Percentiles rank a stretch among this genome's conserved stretches.
phyloP scores from a whole-genome alignment of 2,329 filamentous ascomycete species.

The Ophiocordyceps australis region DNA sequence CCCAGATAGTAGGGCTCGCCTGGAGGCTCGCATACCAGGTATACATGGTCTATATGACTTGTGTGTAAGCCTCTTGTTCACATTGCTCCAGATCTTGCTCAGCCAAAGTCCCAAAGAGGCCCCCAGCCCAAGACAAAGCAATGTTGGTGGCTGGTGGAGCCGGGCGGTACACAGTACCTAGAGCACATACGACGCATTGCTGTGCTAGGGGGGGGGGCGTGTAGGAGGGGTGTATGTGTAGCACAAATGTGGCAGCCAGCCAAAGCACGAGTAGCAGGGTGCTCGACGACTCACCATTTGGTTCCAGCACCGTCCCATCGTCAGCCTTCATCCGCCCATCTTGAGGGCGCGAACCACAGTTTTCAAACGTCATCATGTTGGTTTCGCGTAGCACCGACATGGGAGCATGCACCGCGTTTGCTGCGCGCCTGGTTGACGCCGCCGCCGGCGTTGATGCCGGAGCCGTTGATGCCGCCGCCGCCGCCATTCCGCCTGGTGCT shows the following conservation, averaged over 20 bases:
- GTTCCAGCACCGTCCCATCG: slow-evolving; percentile 65
- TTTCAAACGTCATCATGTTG: slow-evolving; percentile 81
- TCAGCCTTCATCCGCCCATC: slow-evolving; percentile 72
- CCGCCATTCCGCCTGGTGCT: too few species aligned
- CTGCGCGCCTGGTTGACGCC: slow-evolving; percentile 5
- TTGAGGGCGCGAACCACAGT: slow-evolving; percentile 47
- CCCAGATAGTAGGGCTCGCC: slow-evolving; percentile 96
- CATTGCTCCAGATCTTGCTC: too few species aligned
- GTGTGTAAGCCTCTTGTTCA: slow-evolving; percentile 17
- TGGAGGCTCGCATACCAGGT: slow-evolving; percentile 91
- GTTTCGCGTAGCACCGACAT: slow-evolving; percentile 37
- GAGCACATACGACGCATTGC: too few species aligned
- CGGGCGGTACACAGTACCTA: not conserved
- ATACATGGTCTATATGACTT: slow-evolving; percentile 51
- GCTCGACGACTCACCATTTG: slow-evolving; percentile 59
- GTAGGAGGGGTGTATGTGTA: too few species aligned
- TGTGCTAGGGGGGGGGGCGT: too few species aligned
- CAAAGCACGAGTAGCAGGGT: too few species aligned
- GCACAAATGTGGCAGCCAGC: too few species aligned
- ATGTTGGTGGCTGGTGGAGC: not conserved
- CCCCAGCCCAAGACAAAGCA: too few species aligned
- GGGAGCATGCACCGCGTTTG: slow-evolving; percentile 16
- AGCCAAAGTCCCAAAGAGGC: too few species aligned
- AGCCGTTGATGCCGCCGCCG: too few species aligned
- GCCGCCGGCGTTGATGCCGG: too few species aligned